Base-by-base conservation (phyloP, 2,329 filamentous ascomycete genomes). In the Fusarium newnesense region DNA sequence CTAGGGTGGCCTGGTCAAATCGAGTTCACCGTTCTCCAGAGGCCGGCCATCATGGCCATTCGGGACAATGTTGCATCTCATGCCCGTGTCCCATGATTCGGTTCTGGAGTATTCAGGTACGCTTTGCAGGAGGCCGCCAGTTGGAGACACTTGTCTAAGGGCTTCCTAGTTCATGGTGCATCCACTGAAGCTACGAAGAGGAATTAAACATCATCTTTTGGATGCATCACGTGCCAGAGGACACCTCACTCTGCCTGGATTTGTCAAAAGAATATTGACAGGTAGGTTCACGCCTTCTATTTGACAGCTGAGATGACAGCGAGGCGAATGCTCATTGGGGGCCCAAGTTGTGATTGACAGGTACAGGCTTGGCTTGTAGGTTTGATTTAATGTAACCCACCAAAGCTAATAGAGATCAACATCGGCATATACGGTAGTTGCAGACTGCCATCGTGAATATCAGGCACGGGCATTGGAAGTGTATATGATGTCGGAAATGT, bases 351-450 rank as follows among this genome's bases (percentile, higher is more conserved):
- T 24, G 16, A 43, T 21, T 49, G 57, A 46, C 63, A 56, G 56
- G 46, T 59, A 46, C 39, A n/a, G 42, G 62, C 52, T 62, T 50
- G 56, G 53, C 42, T 60, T 34, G 54, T 34, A 46, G 39, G 28
- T 21, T 24, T 43, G 37, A 44, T 59, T 60, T 37, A 32, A 69
- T 72, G 70, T 53, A 69, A 73, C 64, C 47, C 52, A 37, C 43
- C 39, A 62, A 34, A 61, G 44, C 19, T 24, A 47, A 26, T 37
- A 30, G 54, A 32, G 19, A 18, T 60, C 24, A 49, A 24, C 40
- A n/a, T 43, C 32, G n/a, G 32, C 39, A 32, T 28, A 46, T 37
- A 19, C 32, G 26, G 52, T n/a, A 42, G 52, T 30, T 42, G 26
- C 19, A 36, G 30, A 32, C 15, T 50, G n/a, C 3, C 47, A 24